Evolutionary conservation across 23 red algal species (phyloP).

Genomic region (Gracilaria gracilis): DNA sequence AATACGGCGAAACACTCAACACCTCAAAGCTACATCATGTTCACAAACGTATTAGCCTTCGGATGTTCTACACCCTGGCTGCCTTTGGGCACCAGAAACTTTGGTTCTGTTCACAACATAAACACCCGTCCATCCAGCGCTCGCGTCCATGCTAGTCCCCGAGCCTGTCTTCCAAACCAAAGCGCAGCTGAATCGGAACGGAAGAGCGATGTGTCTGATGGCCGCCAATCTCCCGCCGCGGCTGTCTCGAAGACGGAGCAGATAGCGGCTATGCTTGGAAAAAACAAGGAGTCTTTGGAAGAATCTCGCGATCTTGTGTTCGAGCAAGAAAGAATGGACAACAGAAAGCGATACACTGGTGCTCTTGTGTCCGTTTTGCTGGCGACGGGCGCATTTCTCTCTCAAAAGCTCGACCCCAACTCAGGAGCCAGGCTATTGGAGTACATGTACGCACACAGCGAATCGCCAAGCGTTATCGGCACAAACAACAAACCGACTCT

Average conservation of each 20-base stretch:
- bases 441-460: conserved; percentile 31
- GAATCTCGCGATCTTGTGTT: conserved; percentile 3
- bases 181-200: neutral
- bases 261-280: conserved; percentile 54
- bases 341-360: conserved; percentile 11
- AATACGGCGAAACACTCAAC: too few species aligned
- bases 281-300: conserved; percentile 35
- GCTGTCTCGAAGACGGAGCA: conserved; percentile 41
- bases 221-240: neutral
- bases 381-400: neutral
- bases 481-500: conserved; percentile 66
- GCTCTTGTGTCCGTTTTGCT: conserved; percentile 15
- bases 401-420: conserved; percentile 31
- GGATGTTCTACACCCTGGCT: neutral
- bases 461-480: conserved; percentile 38
- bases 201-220: neutral
- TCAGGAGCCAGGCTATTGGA: conserved; percentile 34
- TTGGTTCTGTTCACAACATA: neutral
- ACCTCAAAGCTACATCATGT: neutral
- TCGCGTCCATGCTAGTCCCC: neutral
- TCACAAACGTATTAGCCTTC: neutral
- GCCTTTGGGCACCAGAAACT: neutral
- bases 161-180: neutral
- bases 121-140: neutral
- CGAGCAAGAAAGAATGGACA: conserved; percentile 24